Evolutionary conservation across 495 filamentous ascomycete species (phyloP).

Genomic region (Podospora didyma): DNA sequence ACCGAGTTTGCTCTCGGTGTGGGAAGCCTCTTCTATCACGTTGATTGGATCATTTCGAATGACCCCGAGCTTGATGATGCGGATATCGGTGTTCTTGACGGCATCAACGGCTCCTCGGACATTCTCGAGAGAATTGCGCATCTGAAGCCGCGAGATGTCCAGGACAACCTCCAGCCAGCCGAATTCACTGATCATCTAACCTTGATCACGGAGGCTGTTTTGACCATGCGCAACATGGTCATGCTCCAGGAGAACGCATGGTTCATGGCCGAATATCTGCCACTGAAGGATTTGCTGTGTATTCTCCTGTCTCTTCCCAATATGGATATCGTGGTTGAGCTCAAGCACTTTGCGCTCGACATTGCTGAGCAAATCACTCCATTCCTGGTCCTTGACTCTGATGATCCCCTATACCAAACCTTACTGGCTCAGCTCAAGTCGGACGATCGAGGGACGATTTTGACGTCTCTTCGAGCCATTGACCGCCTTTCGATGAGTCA

Average conservation of each 20-base stretch:
- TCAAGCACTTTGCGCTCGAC: slow-evolving; percentile 89
- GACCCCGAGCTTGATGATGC: slow-evolving; percentile 50
- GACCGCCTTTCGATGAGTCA: slow-evolving; percentile 84
- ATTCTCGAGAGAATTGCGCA: slow-evolving; percentile 63
- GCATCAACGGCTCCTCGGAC: slow-evolving; percentile 71
- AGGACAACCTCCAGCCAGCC: slow-evolving; percentile 70
- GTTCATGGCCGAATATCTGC: slow-evolving; percentile 68
- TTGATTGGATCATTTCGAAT: slow-evolving; percentile 77
- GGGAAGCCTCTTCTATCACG: slow-evolving; percentile 68
- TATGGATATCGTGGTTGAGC: slow-evolving; percentile 69
- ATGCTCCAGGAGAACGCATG: slow-evolving; percentile 83
- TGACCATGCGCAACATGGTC: slow-evolving; percentile 91
- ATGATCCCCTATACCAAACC: slow-evolving; percentile 75
- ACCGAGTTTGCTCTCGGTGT: slow-evolving; percentile 77
- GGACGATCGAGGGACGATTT: slow-evolving; percentile 77
- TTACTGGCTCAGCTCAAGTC: slow-evolving; percentile 66
- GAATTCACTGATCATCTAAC: slow-evolving; percentile 68
- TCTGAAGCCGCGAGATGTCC: slow-evolving; percentile 47
- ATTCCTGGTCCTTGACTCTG: slow-evolving; percentile 63
- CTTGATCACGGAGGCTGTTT: slow-evolving; percentile 77
- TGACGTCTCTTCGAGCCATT: slow-evolving; percentile 77
- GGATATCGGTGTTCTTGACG: slow-evolving; percentile 60
- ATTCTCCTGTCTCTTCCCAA: slow-evolving; percentile 76
- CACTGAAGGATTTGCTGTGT: slow-evolving; percentile 74
- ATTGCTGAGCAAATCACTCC: slow-evolving; percentile 88